Base-by-base conservation (phyloP, 169 alveolate species). In the Cyclospora cayetanensis region DNA sequence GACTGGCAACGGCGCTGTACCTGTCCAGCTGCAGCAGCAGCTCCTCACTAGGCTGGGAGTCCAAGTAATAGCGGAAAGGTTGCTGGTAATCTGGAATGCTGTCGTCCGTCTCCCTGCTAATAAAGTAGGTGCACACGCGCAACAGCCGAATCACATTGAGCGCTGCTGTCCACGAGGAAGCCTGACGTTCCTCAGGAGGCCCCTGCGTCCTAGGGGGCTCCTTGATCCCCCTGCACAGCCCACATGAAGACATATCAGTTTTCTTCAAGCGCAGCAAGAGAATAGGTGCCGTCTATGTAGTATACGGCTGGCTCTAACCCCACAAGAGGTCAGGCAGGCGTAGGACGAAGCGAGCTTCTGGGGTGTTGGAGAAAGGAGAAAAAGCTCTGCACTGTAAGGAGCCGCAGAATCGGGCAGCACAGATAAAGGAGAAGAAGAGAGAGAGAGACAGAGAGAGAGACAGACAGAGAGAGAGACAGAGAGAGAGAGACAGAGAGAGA, bases 71-170 rank as follows among this genome's bases (percentile, higher is more conserved):
- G 34, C 91, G 93, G 76, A 76, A 95, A 5, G 87, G 93, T 74
- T 92, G 95, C 97, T 97, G 95, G 55, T 95, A 95, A 92, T 94
- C 97, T 31, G 94, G 95, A 42, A 68, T 91, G 42, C 93, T 93
- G 83, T 94, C 95, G 66, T 96, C 96, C 50, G 95, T 95, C 88
- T 95, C 96, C 31, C 97, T 74, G 41, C 95, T 84, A 25, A 95
- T 93, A 60, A 94, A 96, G 80, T 96, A 96, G n/a, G 95, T 80
- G 91, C 97, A 96, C 25, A 95, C 92, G 34, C 97, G 96, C 92
- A 96, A 94, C 27, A 96, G 90, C 35, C 95, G 94, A 5, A 96
- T 55, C 63, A 96, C 68, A 41, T 93, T 95, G 79, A 93, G 93
- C 42, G 93, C 91, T 74, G 85, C 95, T 53, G 90, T 88, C 37